Evolutionary conservation across 345 rosid species (phyloP).

Genomic region (Orychophragmus violaceus): DNA sequence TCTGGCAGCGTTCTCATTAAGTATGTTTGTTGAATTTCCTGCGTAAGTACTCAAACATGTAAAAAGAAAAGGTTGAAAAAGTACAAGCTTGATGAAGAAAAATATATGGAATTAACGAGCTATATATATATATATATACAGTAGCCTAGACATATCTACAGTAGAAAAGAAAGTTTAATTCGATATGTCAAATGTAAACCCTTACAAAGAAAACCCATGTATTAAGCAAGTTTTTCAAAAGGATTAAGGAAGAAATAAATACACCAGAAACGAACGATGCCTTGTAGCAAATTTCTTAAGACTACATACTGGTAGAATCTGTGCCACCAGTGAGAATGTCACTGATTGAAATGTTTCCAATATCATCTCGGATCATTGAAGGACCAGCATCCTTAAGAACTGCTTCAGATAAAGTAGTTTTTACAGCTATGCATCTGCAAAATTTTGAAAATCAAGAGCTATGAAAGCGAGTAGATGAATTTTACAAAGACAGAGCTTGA

Average conservation of each 20-base stretch:
- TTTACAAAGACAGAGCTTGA: not conserved
- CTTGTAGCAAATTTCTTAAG: conserved; percentile 35
- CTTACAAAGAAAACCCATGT: conserved; percentile 14
- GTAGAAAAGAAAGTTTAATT: not conserved
- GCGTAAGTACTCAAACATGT: conserved; percentile 23
- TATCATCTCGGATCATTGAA: conserved; percentile 64
- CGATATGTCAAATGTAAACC: not conserved
- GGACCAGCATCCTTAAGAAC: conserved; percentile 58
- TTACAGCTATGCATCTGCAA: conserved; percentile 90
- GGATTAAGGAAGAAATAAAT: not conserved
- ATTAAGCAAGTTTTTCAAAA: not conserved
- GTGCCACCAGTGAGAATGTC: conserved; percentile 89
- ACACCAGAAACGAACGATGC: conserved; percentile 38
- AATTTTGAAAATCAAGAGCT: conserved; percentile 18
- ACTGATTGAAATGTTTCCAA: conserved; percentile 64
- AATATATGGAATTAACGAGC: not conserved
- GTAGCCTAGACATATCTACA: not conserved
- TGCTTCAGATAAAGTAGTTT: conserved; percentile 72
- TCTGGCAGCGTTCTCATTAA: conserved; percentile 32
- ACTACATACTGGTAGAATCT: conserved; percentile 71
- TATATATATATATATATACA: not conserved
- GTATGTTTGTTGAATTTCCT: conserved; percentile 42
- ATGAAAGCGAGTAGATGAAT: not conserved
- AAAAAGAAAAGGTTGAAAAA: conserved; percentile 9
- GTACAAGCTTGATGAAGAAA: not conserved